These are phyloP conservation scores for Hyphopichia burtonii DNA, from an alignment of 1,139 yeast species.

Conservation along the genomic window DNA sequence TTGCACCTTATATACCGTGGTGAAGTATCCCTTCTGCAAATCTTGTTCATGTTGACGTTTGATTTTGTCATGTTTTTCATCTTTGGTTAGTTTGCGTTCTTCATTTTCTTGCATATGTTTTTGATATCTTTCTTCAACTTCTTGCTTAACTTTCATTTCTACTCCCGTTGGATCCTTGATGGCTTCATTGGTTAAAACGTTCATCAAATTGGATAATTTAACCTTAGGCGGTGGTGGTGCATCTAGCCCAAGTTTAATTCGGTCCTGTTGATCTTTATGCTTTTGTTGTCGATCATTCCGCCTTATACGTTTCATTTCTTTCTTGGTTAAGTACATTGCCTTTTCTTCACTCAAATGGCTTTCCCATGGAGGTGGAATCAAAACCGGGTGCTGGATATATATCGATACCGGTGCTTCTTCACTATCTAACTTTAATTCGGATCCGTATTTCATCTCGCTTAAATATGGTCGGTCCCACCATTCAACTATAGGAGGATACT, in stretches of 20 bases:
- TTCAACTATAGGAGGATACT: slow-evolving; percentile 60
- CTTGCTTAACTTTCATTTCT: slow-evolving; percentile 67
- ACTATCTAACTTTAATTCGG: slow-evolving; percentile 25
- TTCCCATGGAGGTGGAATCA: slow-evolving; percentile 59
- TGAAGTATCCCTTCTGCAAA: slow-evolving; percentile 44
- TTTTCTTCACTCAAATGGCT: slow-evolving; percentile 39
- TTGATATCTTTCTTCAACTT: slow-evolving; percentile 62
- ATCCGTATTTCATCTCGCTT: slow-evolving; percentile 26
- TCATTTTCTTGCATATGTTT: slow-evolving; percentile 64
- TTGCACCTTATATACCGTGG: slow-evolving; percentile 61
- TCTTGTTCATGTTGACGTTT: slow-evolving; percentile 48
- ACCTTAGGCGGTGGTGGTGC: slow-evolving; percentile 92
- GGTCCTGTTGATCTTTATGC: slow-evolving; percentile 72
- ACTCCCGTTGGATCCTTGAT: slow-evolving; percentile 86
- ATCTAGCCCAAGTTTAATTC: slow-evolving; percentile 75
- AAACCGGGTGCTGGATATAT: slow-evolving; percentile 81
- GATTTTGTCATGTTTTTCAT: slow-evolving; percentile 52
- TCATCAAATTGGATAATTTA: slow-evolving; percentile 78
- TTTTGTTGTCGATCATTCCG: slow-evolving; percentile 64
- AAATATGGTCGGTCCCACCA: slow-evolving; percentile 79
- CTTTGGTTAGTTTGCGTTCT: slow-evolving; percentile 59
- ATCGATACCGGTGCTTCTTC: slow-evolving; percentile 53
- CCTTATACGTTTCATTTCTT: slow-evolving; percentile 73
- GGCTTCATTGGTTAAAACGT: slow-evolving; percentile 82
- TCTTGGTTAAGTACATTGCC: slow-evolving; percentile 66